Evolutionary conservation across 352 stramenopile genomes (phyloP).

Genomic region (Lagenidium giganteum): DNA sequence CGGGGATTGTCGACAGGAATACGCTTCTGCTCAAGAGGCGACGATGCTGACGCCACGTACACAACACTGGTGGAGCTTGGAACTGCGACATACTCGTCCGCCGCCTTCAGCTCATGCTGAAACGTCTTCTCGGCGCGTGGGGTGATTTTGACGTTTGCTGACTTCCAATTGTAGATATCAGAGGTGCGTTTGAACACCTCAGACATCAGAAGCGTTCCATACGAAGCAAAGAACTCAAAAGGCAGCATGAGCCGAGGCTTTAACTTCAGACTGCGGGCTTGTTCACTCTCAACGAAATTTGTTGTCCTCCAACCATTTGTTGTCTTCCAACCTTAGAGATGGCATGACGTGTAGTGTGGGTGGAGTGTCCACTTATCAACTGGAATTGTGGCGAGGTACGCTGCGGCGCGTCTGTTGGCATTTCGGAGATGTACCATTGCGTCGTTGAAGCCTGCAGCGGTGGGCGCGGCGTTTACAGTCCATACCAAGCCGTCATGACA

Average conservation of each 20-base stretch:
- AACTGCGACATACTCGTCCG: slow-evolving; percentile 1
- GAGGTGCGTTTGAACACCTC: neutral
- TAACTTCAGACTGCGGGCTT: slow-evolving; percentile 9
- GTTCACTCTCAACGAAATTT: slow-evolving; percentile 15
- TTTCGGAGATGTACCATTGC: neutral
- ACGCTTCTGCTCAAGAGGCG: slow-evolving; percentile 5
- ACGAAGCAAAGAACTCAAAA: slow-evolving; percentile 5
- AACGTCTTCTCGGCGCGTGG: slow-evolving; percentile 7
- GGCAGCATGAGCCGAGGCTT: slow-evolving; percentile 2
- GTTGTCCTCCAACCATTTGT: no score
- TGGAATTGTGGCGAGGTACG: neutral
- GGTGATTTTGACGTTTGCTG: slow-evolving; percentile 1
- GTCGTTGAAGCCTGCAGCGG: neutral
- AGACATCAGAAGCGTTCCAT: slow-evolving; percentile 6
- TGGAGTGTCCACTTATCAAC: slow-evolving; percentile 1
- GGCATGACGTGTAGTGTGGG: slow-evolving; percentile 6
- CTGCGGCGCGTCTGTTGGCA: slow-evolving; percentile 1
- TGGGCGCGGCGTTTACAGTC: slow-evolving; percentile 6
- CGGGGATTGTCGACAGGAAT: neutral
- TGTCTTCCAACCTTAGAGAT: slow-evolving; percentile 3
- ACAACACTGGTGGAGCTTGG: slow-evolving; percentile 6
- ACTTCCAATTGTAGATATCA: neutral
- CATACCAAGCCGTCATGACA: slow-evolving; percentile 12
- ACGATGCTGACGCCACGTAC: slow-evolving; percentile 2
- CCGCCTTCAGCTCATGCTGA: slow-evolving; percentile 4